A percentile compares a stretch with the other conserved stretches of the same genome.
Evolutionary conservation across 208 protist species (phyloP).

Genomic region (Acanthamoeba quina): DNA sequence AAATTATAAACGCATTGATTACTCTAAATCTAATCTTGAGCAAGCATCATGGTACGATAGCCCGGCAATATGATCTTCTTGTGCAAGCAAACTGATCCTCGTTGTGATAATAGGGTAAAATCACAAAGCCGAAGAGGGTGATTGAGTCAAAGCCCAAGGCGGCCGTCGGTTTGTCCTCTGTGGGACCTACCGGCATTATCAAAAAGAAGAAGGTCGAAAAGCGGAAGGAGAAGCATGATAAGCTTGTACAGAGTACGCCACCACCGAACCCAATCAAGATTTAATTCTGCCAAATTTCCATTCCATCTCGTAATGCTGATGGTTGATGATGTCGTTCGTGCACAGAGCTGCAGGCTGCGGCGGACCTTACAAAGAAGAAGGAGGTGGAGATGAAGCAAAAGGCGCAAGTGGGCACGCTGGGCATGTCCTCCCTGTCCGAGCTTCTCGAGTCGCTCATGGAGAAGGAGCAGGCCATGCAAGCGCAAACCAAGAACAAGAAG

Average conservation of each 20-base stretch:
- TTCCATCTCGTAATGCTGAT: too few species aligned
- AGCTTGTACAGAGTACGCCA: constrained; percentile 26
- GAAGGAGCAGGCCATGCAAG: constrained; percentile 24
- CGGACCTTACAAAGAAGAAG: constrained; percentile 27
- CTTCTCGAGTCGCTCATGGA: constrained; percentile 17
- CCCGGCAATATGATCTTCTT: too few species aligned
- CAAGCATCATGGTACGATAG: too few species aligned
- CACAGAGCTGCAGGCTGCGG: constrained; percentile 13
- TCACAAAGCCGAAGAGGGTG: not conserved
- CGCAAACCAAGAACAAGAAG: constrained; percentile 27
- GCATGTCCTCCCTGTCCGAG: constrained; percentile 36
- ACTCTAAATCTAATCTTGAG: too few species aligned
- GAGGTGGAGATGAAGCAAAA: constrained; percentile 2
- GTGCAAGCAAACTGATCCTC: too few species aligned
- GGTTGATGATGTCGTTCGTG: too few species aligned
- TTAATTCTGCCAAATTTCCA: too few species aligned
- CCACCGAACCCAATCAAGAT: too few species aligned
- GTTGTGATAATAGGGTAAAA: not conserved
- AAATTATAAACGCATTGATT: too few species aligned
- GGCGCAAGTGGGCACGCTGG: constrained; percentile 25
- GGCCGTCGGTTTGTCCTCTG: not conserved
- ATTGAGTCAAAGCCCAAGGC: not conserved
- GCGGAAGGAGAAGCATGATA: constrained; percentile 32
- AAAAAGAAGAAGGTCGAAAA: constrained; percentile 35
- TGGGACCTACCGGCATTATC: not conserved